Conservation (phyloP, 2,329 filamentous ascomycete species). For the Aspergillus sp. region DNA sequence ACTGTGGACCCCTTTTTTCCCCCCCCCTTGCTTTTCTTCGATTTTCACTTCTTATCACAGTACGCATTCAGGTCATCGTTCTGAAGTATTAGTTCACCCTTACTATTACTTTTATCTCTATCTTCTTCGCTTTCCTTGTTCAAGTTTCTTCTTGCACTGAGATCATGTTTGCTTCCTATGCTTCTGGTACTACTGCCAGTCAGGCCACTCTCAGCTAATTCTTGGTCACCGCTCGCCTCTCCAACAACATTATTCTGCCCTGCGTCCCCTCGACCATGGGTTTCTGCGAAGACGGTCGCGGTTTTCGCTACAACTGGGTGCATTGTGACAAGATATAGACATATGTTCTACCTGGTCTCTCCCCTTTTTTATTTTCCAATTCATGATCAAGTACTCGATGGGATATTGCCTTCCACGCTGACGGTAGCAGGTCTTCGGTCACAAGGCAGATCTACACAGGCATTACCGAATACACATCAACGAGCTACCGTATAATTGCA, state of each 20-base stretch:
- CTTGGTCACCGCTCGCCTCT: neutral
- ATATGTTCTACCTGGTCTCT: neutral
- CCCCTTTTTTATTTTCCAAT: neutral
- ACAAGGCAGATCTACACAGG: conserved; percentile 50
- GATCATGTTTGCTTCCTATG: neutral
- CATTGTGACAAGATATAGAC: conserved; percentile 45
- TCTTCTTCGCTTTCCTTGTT: neutral
- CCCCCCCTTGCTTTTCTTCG: conserved; percentile 16
- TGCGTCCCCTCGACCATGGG: conserved; percentile 33
- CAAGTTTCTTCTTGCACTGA: neutral
- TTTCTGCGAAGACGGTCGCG: conserved; percentile 40
- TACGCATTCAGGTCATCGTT: too few relatives aligned
- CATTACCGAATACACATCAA: conserved; percentile 52
- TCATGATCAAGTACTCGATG: neutral
- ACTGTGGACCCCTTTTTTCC: conserved; percentile 12
- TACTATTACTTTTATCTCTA: neutral
- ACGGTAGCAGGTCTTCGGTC: conserved; percentile 47
- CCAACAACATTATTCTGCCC: neutral
- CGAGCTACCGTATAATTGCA: conserved; percentile 51
- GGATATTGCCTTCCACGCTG: conserved; percentile 1
- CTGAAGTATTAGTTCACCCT: neutral
- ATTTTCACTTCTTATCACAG: conserved; percentile 3
- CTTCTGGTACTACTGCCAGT: neutral
- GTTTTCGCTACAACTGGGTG: conserved; percentile 48
- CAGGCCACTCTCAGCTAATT: neutral